A percentile compares a stretch with the other conserved stretches of the same genome.
Conservation (phyloP, 257 asterid species). For the Capsicum chinense region DNA sequence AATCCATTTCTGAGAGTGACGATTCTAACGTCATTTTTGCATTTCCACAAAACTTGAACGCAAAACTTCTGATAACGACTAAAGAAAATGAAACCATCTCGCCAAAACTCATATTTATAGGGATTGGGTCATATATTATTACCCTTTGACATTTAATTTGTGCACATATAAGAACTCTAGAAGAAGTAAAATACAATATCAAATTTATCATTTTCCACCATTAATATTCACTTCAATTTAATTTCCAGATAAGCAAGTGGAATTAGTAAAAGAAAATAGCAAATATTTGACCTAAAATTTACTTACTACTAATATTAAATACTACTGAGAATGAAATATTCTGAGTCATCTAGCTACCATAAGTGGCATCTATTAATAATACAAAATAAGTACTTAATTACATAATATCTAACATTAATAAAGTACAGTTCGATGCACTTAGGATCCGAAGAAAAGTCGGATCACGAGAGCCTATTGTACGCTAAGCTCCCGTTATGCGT, state of each 20-base stretch:
- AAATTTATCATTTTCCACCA: neutral
- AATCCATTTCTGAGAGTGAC: neutral
- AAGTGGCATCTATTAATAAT: neutral
- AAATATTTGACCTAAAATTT: neutral
- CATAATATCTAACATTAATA: neutral
- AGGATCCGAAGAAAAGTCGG: no score
- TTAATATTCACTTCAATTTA: neutral
- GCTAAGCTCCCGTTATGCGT: no score
- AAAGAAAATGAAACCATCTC: no score
- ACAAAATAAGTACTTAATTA: slow-evolving; percentile 1
- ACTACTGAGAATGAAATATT: neutral
- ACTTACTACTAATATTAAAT: neutral
- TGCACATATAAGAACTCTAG: no score
- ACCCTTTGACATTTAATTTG: no score
- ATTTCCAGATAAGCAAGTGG: neutral
- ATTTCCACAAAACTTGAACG: neutral
- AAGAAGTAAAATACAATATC: no score
- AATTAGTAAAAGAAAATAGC: neutral
- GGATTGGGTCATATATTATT: no score
- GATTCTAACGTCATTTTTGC: neutral
- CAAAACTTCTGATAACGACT: neutral
- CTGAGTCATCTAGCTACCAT: neutral
- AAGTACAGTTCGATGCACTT: no score
- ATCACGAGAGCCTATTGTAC: no score
- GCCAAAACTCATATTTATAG: no score